A percentile compares a stretch with the other conserved stretches of the same genome.
These are phyloP conservation scores for Hypomyces perniciosus DNA, from an alignment of 2,329 filamentous ascomycete genomes.

Conservation along the genomic window DNA sequence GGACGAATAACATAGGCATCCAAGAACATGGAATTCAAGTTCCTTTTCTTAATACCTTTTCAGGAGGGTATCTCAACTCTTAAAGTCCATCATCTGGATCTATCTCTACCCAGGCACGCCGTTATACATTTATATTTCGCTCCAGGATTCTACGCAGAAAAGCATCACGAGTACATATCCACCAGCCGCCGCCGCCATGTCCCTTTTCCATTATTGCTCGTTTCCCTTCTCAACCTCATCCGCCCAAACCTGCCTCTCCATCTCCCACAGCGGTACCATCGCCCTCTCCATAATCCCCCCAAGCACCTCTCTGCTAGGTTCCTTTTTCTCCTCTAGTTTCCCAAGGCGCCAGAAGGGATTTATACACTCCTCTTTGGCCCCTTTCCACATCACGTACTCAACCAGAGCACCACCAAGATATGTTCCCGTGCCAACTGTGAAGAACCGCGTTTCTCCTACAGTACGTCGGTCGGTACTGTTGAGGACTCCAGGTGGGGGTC, in stretches of 20 bases:
- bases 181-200: neutral
- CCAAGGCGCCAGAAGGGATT: constrained; percentile 8
- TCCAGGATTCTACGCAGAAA: too few relatives aligned
- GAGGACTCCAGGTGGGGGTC: neutral
- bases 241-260: constrained; percentile 69
- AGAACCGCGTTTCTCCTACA: constrained; percentile 16
- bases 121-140: too few relatives aligned
- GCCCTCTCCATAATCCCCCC: constrained; percentile 48
- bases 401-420: constrained; percentile 17
- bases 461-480: neutral
- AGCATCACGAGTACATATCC: neutral
- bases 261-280: constrained; percentile 46
- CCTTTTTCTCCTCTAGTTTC: constrained; percentile 38
- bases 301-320: neutral
- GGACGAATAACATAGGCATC: too few relatives aligned
- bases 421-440: constrained; percentile 19
- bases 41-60: too few relatives aligned
- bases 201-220: neutral
- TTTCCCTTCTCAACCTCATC: constrained; percentile 6
- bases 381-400: constrained; percentile 8
- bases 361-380: neutral
- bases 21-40: too few relatives aligned
- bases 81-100: too few relatives aligned
- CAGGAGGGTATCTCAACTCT: too few relatives aligned
- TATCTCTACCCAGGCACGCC: too few relatives aligned